Conservation (phyloP, 1,284 basidiomycete genomes). For the Trametes pubescens region DNA sequence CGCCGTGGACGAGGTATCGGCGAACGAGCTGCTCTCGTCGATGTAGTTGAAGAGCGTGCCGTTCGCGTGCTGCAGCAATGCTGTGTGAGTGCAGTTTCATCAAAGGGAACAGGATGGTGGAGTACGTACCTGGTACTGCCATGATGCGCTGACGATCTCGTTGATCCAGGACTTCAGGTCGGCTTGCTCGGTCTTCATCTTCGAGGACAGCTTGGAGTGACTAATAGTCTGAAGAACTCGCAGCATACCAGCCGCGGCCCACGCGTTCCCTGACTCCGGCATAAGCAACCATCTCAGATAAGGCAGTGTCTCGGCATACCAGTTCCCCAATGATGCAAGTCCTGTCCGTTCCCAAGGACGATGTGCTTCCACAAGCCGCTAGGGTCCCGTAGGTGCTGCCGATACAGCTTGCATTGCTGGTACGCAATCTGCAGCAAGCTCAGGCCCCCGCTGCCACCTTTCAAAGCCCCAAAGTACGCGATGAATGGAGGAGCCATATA, state of each 20-base stretch:
- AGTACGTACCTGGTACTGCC: slow-evolving; percentile 52
- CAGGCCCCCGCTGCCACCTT: slow-evolving; percentile 50
- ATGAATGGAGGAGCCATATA: slow-evolving; percentile 86
- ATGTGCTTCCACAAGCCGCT: slow-evolving; percentile 65
- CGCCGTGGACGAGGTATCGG: slow-evolving; percentile 59
- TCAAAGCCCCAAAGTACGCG: slow-evolving; percentile 71
- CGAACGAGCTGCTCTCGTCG: slow-evolving; percentile 53
- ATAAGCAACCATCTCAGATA: background rate
- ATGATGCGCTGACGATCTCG: slow-evolving; percentile 62
- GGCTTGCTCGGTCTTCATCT: slow-evolving; percentile 52
- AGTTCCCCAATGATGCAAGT: slow-evolving; percentile 62
- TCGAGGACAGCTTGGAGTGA: slow-evolving; percentile 50
- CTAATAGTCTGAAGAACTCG: slow-evolving; percentile 66
- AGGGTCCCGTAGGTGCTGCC: slow-evolving; percentile 54
- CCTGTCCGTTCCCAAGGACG: slow-evolving; percentile 52
- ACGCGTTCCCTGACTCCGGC: slow-evolving; percentile 60
- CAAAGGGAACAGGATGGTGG: background rate
- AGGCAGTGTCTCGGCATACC: slow-evolving; percentile 39
- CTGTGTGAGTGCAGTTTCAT: background rate
- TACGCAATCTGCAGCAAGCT: slow-evolving; percentile 67
- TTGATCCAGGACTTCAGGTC: slow-evolving; percentile 66
- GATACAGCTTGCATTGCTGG: slow-evolving; percentile 72
- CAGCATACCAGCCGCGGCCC: slow-evolving; percentile 74
- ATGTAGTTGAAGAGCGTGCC: slow-evolving; percentile 62
- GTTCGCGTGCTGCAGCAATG: slow-evolving; percentile 41